Conservation (phyloP, 331 rosid genomes). For the Arachis monticola region DNA sequence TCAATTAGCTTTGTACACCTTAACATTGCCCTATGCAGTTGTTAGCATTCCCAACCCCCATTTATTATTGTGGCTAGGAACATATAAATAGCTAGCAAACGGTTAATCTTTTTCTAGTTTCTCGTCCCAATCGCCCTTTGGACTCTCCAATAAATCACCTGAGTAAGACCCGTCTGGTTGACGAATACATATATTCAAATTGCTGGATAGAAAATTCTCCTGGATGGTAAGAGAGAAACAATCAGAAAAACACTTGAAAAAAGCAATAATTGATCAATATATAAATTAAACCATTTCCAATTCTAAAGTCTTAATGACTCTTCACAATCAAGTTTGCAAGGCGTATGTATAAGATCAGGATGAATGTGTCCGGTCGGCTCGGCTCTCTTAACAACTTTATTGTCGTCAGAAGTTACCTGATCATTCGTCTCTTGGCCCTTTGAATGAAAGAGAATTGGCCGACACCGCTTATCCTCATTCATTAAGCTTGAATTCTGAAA, state of each 20-base stretch:
- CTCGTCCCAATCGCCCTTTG: conserved; percentile 73
- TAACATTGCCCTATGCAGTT: conserved; percentile 49
- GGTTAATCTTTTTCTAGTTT: conserved; percentile 56
- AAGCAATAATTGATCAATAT: conserved; percentile 8
- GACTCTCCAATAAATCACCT: conserved; percentile 91
- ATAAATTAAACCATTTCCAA: background rate
- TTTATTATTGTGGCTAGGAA: conserved; percentile 53
- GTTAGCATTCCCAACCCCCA: conserved; percentile 70
- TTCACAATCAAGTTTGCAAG: background rate
- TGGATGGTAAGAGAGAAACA: conserved; percentile 40
- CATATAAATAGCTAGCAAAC: conserved; percentile 38
- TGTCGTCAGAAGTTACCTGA: conserved; percentile 62
- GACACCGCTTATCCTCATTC: conserved; percentile 95
- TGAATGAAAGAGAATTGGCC: conserved; percentile 89
- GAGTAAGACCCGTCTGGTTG: conserved; percentile 93
- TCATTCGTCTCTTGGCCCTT: conserved; percentile 80
- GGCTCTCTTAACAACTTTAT: conserved; percentile 37
- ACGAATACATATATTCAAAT: conserved; percentile 91
- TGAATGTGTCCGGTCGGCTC: conserved; percentile 4
- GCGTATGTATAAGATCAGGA: background rate
- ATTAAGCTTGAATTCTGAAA: conserved; percentile 93
- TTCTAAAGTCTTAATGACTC: background rate
- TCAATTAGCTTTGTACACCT: conserved; percentile 71
- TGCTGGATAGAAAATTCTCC: conserved; percentile 88
- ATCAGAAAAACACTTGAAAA: conserved; percentile 39